Evolutionary conservation across 2,329 filamentous ascomycete species (phyloP), one percentile per base, ranked within the genome.

Genomic region (Aureobasidium melanogenum): DNA sequence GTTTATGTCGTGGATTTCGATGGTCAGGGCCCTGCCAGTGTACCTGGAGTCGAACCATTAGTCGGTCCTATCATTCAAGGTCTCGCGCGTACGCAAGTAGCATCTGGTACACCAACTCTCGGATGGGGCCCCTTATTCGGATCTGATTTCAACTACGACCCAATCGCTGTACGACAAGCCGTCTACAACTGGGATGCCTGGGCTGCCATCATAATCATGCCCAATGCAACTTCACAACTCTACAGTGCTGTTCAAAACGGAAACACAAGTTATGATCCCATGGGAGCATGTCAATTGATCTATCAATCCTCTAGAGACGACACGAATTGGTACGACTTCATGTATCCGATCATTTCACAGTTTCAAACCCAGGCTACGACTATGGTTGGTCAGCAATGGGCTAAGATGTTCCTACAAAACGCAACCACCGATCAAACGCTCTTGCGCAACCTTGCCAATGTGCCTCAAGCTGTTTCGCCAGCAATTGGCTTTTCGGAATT

Each of bases 1-100:
- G 75, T 88, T 9, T 80, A 82, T 63, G 79, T 87, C 1, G 84
- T 88, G 30, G 83, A 87, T 68, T 86, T 87, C 64, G 85, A 88
- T 68, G 81, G 80, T 4, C 76, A 77, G 48, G 74, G 79, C 1
- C 83, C 83, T 1, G 85, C 82, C 64, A 67, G 75, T 64, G 75
- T 74, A 38, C 48, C 48, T 30, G 72, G 74, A 4, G 74, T 75
- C 17, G 68, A 74, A 19, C 78, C 84, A 0, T 66, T 87, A 2
- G 77, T 88, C n/a, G 84, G 84, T 0, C 82, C 82, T 0, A 71
- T 76, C 0, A 76, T 85, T 12, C 77, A 76, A 1, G 67, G 78
- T 32, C 69, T 79, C 0, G 79, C 77, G 0, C 69, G 79, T 41
- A 65, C 77, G n/a, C 72, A 80, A 55, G 64, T 79, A 30, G 68